Evolutionary conservation across 1,139 yeast species (phyloP), one percentile per base, ranked within the genome.

Genomic region (Kodamaea derodonti): DNA sequence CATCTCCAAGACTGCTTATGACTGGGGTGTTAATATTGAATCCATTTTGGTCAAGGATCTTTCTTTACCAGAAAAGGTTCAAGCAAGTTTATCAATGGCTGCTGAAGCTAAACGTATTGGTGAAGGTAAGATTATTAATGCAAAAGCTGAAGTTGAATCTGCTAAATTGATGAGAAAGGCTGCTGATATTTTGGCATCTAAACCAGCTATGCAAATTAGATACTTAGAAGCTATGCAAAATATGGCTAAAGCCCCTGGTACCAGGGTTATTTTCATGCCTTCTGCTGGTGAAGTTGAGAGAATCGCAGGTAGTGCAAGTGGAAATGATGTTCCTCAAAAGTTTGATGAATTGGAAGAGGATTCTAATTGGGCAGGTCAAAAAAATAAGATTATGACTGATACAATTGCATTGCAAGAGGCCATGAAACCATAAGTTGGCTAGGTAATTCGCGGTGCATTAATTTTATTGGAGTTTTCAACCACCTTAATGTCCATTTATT

Each of bases 151-250:
- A 60, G 87, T 81, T 36, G 88, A 82, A 56, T 68, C 79, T 51
- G 87, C 88, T 38, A 80, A 80, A 56, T 70, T 80, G 48, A 81
- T 82, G 87, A 72, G 90, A 62, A 78, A 80, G 58, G 87, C 88
- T 20, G 86, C 88, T 32, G 87, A 82, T 56, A 80, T 82, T 38
- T 69, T 82, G 52, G 84, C 85, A 24, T 78, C 85, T 28, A 79
- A 80, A 47, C 79, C 87, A 4, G 90, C 88, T 24, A 80, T 82
- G 85, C 88, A 82, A 63, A 82, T 82, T 52, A 66, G 90, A 56
- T 82, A 82, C 55, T 69, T 82, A 56, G 90, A 82, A 50, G 88
- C 88, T n/a, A 78, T 82, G 77, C 86, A 80, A 58, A 68, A 66
- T 40, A 81, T 82, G 87, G 84, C 87, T 24, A 75, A 66, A 48